Evolutionary conservation across 495 filamentous ascomycete species (phyloP), one percentile per base, ranked within the genome.

Genomic region (Astrothelium macrocarpum): DNA sequence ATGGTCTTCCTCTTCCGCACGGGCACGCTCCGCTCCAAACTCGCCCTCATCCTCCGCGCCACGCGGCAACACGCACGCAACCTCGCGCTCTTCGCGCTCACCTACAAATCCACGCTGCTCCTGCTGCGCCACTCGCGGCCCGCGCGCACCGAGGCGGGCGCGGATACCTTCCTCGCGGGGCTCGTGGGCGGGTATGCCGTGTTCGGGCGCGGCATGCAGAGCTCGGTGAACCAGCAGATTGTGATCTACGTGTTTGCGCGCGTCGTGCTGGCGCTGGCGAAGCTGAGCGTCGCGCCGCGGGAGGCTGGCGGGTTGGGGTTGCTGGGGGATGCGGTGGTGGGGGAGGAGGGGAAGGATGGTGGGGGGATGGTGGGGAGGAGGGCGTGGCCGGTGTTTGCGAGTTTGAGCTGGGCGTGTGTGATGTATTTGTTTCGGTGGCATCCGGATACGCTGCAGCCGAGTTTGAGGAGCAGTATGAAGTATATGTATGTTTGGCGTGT

Each of bases 181-280:
- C 75, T 96, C 28, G 68, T 96, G 58, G 95, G 92, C 69, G 94
- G 94, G 9, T 99, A 97, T 80, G 72, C 86, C 59, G 90, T 56
- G 36, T 99, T 99, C 73, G 94, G 93, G 53, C 83, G 89, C 56
- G 87, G 87, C 65, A 84, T 82, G 71, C 86, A 87, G 68, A 87
- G 85, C 60, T 87, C 82, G 70, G 87, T 99, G 60, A 96, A 88
- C 76, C 90, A 97, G 79, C 94, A 99, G 82, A 97, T 99, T 74
- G 91, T 96, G 69, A 89, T 97, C 67, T 99, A 97, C 77, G 87
- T 99, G 61, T 97, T 97, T 72, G 94, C 92, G 34, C 86, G 94
- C 59, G 94, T 96, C 18, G 79, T 86, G 64, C 84, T 99, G 39
- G 88, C 88, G 4, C 71, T 91, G 43, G 95, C 90, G 49, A 91